Evolutionary conservation across 2,329 filamentous ascomycete genomes (phyloP).

Genomic region (Aspergillus neoniger): DNA sequence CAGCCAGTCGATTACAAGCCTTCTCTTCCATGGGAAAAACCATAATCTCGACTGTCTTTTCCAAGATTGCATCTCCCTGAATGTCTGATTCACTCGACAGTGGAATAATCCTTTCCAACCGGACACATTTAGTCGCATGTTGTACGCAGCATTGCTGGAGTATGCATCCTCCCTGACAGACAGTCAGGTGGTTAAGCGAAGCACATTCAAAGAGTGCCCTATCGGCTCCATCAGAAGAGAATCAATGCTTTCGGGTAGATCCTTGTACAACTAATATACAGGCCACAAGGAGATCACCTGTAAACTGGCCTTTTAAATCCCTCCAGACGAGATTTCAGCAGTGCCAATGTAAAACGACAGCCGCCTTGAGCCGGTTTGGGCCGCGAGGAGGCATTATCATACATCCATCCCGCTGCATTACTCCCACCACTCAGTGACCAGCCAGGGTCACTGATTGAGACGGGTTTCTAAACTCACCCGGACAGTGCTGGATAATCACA

Average conservation of each 20-base stretch:
- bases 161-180: no score
- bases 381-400: not conserved
- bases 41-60: not conserved
- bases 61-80: not conserved
- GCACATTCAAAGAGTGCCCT: no score
- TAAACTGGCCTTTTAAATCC: not conserved
- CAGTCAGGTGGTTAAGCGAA: no score
- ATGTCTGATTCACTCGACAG: not conserved
- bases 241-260: no score
- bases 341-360: not conserved
- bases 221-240: no score
- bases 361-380: not conserved
- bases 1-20: slow-evolving; percentile 23
- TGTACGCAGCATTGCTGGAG: no score
- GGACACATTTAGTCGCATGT: no score
- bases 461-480: not conserved
- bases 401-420: not conserved
- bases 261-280: not conserved
- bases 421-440: not conserved
- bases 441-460: not conserved
- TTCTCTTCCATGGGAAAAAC: slow-evolving; percentile 25
- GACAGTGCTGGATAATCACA: not conserved
- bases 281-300: not conserved
- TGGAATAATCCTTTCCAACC: no score
- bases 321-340: not conserved